phyloP scores from a whole-genome alignment of 768 basidiomycete genomes.

The Suillus fuscotomentosus region DNA sequence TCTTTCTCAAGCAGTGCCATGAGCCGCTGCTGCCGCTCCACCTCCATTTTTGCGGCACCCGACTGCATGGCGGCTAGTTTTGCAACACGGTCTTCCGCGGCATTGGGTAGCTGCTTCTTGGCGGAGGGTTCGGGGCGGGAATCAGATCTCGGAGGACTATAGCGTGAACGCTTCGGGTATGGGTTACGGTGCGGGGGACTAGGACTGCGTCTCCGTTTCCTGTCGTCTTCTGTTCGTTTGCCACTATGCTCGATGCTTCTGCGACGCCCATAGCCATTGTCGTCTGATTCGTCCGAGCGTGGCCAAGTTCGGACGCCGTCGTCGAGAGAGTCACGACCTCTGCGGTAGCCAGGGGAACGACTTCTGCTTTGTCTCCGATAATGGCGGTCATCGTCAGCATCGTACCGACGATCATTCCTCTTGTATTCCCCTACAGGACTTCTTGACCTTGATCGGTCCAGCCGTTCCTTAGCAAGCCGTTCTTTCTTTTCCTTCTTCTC shows the following conservation, averaged over 20 bases:
- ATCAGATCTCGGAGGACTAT: constrained; percentile 33
- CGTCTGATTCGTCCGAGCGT: constrained; percentile 53
- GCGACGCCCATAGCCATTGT: constrained; percentile 30
- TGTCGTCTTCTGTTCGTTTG: constrained; percentile 30
- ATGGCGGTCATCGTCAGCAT: constrained; percentile 13
- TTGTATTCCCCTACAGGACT: constrained; percentile 29
- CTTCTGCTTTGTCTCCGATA: constrained; percentile 27
- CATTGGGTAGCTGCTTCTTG: constrained; percentile 18
- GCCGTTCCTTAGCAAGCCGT: constrained; percentile 19
- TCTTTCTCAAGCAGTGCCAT: constrained; percentile 70
- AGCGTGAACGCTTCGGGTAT: constrained; percentile 50
- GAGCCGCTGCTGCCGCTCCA: constrained; percentile 72
- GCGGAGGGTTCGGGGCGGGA: constrained; percentile 10
- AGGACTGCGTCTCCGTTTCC: constrained; percentile 39
- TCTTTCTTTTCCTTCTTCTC: constrained; percentile 50
- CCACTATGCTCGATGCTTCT: constrained; percentile 24
- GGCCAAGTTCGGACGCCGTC: constrained; percentile 41
- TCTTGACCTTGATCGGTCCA: constrained; percentile 32
- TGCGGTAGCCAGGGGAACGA: constrained; percentile 27
- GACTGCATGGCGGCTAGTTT: constrained; percentile 89
- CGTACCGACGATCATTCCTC: constrained; percentile 16
- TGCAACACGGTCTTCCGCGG: constrained; percentile 64
- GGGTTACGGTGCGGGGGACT: constrained; percentile 23
- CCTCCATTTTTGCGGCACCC: constrained; percentile 64
- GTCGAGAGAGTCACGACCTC: constrained; percentile 11